Evolutionary conservation across 495 filamentous ascomycete genomes (phyloP), one percentile per base, ranked within the genome.

Genomic region (Xylaria curta): DNA sequence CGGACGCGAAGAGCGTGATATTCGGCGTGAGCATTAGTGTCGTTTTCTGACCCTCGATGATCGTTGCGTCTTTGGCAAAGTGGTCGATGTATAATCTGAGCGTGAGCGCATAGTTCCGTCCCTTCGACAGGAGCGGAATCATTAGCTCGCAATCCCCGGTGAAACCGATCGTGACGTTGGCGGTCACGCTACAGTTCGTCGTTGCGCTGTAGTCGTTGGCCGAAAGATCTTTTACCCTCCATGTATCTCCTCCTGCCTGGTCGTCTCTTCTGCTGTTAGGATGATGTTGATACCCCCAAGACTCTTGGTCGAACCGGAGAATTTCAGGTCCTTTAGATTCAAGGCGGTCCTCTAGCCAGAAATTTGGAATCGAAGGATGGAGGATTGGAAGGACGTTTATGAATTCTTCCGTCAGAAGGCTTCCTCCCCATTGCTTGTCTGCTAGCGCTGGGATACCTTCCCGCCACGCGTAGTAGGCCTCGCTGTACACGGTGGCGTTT

Each of bases 351-450:
- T 87, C 84, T 0, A 87, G 79, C 63, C 85, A 86, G 77, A 87
- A 85, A 0, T 46, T 84, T 5, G 86, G 86, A 9, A 83, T 76
- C 1, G 62, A 69, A 0, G 80, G 72, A 26, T 81, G 82, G 3
- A 88, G 76, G 4, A 68, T 67, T 8, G 78, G 68, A 62, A 86
- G 85, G 8, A 81, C 77, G 9, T 69, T 53, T 0, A 71, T 31
- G 71, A 84, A 87, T 51, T 86, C 85, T 0, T 73, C 46, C 38
- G 80, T 79, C 0, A 76, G 75, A 12, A 87, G 74, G 36, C 82
- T 78, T 0, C 86, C 85, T 31, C 86, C 85, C 85, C 86, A 88
- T 72, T 88, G 86, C 76, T 88, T 88, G 74, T 88, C 86, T 15
- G 78, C 84, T 8, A 88, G 75, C 7, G 86, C 85, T 3, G 86